Base-by-base conservation (phyloP, 208 protist species). In the Phytomonas sp. region DNA sequence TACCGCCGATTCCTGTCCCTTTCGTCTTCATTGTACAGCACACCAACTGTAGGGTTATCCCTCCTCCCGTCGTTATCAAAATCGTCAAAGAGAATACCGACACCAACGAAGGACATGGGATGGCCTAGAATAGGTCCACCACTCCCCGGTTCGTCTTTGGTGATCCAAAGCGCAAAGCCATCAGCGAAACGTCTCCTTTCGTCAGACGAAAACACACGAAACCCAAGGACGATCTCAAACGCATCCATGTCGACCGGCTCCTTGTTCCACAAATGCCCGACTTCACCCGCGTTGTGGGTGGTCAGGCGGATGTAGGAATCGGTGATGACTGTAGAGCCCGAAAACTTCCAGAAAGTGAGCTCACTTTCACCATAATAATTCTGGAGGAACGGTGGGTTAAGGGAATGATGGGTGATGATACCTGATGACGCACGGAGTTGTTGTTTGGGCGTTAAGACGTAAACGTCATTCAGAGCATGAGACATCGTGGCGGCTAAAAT, bases 301-400 rank as follows among this genome's bases (percentile, higher is more conserved):
- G 92, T 95, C 62, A 97, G 85, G 51, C 92, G 85, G 32, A 97
- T 75, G 70, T 92, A 88, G 53, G 84, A 64, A 70, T 97, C 88
- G 2, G 89, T 95, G 32, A 95, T 73, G 30, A 97, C 89, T 15
- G 92, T 86, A 40, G 80, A 65, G 32, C 87, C 89, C 8, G 72
- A 62, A n/a, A 92, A 80, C 26, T 64, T 61, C 92, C 92, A 97
- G 76, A 90, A 78, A n/a, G 76, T 78, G 6, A 97, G 63, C 30
- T 89, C 89, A 59, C 77, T 85, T 13, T 90, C 85, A 46, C 87
- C 87, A 67, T 85, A 89, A 72, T 91, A 90, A 37, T 87, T 71
- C 37, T 71, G 26, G 29, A 96, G 75, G 23, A 92, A 73, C 63
- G 90, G 90, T 0, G 88, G 86, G 26, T 78, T 76, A 67, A 96